Base-by-base conservation (phyloP, 2,329 filamentous ascomycete genomes). In the Aureobasidium subglaciale region DNA sequence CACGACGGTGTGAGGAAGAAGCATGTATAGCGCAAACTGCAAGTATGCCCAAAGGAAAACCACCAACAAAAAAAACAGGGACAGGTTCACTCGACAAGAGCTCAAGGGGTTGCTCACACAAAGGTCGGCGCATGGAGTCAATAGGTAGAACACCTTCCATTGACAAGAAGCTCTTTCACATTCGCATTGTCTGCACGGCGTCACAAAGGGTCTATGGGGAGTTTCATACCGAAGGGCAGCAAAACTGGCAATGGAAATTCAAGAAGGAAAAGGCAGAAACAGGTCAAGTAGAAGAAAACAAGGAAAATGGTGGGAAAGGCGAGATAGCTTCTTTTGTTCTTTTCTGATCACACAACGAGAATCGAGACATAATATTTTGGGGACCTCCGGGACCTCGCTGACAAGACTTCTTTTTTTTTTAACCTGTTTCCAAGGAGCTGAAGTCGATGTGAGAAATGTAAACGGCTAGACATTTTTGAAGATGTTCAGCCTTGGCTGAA, bases 311-410 rank as follows among this genome's bases (percentile, higher is more conserved):
- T n/a, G n/a, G n/a, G n/a, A n/a, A n/a, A n/a, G 40, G 45, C 32
- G 45, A 49, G 45, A 49, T 49, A 49, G 45, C 45, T 49, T 32
- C 32, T 49, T 30, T 37, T 18, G n/a, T 49, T 37, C 30, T 11
- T 48, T 11, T 38, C 20, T 18, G 37, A 9, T 16, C 32, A 25
- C 22, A 37, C 34, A 15, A 37, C 15, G 20, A 5, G 15, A 52
- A 52, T 52, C 13, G 29, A 40, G 13, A 18, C 34, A 52, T 52
- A n/a, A n/a, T n/a, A n/a, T 30, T 34, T 52, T 41, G 34, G 20
- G 35, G 48, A 40, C 48, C 48, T 52, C 24, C 20, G 34, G 48
- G 48, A 35, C 48, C 35, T 52, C 30, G 16, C 22, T 10, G 9
- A 24, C 11, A 38, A 52, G 24, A 8, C 20, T 8, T 7, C 11